Conservation (phyloP, 768 basidiomycete species). For the Xanthoconium stramineum region DNA sequence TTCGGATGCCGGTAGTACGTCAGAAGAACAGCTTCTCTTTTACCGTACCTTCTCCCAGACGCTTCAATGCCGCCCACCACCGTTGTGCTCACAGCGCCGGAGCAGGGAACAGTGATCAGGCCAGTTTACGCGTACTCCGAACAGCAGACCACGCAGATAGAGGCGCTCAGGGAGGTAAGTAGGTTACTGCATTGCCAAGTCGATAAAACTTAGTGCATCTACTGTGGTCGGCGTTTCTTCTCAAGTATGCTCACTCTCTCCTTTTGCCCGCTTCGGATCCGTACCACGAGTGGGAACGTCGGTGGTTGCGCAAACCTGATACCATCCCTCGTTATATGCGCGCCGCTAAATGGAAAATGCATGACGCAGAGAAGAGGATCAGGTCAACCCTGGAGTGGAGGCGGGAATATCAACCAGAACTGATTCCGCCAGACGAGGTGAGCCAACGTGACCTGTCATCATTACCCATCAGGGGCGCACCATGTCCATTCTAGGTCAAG, state of each 20-base stretch:
- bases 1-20: neutral
- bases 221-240: neutral
- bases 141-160: slow-evolving; percentile 58
- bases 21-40: neutral
- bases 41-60: neutral
- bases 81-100: slow-evolving; percentile 54
- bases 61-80: slow-evolving; percentile 39
- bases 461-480: neutral
- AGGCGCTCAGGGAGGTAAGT: slow-evolving; percentile 59
- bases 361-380: slow-evolving; percentile 75
- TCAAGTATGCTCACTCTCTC: slow-evolving; percentile 65
- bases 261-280: slow-evolving; percentile 63
- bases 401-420: slow-evolving; percentile 78
- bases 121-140: slow-evolving; percentile 61
- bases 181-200: neutral
- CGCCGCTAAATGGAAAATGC: slow-evolving; percentile 79
- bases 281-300: slow-evolving; percentile 73
- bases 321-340: slow-evolving; percentile 74
- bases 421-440: slow-evolving; percentile 77
- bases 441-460: slow-evolving; percentile 4
- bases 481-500: slow-evolving; percentile 42
- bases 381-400: slow-evolving; percentile 82
- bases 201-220: neutral
- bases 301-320: slow-evolving; percentile 70
- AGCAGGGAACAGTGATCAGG: slow-evolving; percentile 46